phyloP scores from a whole-genome alignment of 192 early-diverging fungal species.

The Geranomyces michiganensis region DNA sequence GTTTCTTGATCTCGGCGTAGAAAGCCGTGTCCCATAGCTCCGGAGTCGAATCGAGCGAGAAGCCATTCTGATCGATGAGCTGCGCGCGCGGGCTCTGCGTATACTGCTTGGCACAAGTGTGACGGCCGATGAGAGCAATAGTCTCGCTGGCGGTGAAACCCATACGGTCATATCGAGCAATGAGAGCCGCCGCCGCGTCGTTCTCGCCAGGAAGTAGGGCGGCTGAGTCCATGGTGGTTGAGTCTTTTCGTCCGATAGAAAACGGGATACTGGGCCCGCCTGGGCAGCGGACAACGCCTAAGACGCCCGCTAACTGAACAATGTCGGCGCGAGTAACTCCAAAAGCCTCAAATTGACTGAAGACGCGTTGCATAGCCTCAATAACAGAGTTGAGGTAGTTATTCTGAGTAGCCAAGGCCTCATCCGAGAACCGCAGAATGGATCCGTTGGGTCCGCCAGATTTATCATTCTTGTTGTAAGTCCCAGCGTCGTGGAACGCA shows the following conservation, averaged over 20 bases:
- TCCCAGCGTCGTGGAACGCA: slow-evolving; percentile 15
- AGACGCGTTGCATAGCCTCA: not conserved
- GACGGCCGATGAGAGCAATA: slow-evolving; percentile 4
- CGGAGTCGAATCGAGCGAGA: slow-evolving; percentile 2
- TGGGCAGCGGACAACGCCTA: slow-evolving; percentile 7
- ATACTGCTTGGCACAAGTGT: slow-evolving; percentile 2
- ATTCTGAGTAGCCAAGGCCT: not conserved
- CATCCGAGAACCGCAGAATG: slow-evolving; percentile 5
- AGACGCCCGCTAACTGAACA: slow-evolving; percentile 8
- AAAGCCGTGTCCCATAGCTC: slow-evolving; percentile 4
- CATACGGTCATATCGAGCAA: not conserved
- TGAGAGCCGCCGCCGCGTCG: not conserved
- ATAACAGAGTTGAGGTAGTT: slow-evolving; percentile 12
- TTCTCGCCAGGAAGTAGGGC: slow-evolving; percentile 1
- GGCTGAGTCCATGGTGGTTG: slow-evolving; percentile 1
- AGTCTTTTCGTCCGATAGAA: slow-evolving; percentile 11
- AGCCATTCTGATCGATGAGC: not conserved
- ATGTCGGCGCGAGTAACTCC: slow-evolving; percentile 14
- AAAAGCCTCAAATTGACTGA: not conserved
- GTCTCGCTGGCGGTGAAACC: not conserved
- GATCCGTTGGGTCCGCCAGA: slow-evolving; percentile 16
- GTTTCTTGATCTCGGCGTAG: not conserved
- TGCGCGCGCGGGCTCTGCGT: not conserved
- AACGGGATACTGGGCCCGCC: slow-evolving; percentile 15
- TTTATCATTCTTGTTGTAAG: not conserved